phyloP scores from a whole-genome alignment of 1,284 basidiomycete species.

The Ustilago curta region DNA sequence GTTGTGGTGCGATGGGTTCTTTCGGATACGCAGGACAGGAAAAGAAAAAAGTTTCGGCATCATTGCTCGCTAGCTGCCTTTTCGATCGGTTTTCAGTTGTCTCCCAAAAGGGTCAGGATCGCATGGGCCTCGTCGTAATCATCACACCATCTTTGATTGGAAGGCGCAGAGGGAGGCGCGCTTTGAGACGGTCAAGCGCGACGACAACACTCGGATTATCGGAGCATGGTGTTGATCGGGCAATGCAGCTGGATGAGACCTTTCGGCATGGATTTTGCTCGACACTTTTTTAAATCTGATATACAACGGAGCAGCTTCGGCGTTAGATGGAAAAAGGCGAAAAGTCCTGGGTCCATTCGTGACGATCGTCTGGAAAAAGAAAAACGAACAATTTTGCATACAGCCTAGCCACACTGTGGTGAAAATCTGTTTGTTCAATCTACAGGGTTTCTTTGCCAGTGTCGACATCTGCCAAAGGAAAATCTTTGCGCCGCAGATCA shows the following conservation, averaged over 20 bases:
- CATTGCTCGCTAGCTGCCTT: too few species aligned
- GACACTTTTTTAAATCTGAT: background rate
- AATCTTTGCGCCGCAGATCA: background rate
- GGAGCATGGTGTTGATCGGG: constrained; percentile 17
- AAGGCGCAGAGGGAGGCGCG: too few species aligned
- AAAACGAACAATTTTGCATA: background rate
- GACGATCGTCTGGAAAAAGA: background rate
- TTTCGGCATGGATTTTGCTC: background rate
- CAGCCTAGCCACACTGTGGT: background rate
- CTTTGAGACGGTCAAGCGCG: constrained; percentile 1
- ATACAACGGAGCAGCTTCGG: constrained; percentile 3
- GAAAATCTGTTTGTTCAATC: constrained; percentile 2
- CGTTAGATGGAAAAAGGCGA: background rate
- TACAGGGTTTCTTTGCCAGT: too few species aligned
- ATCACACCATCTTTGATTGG: too few species aligned
- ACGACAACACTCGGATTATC: background rate
- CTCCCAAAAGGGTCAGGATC: too few species aligned
- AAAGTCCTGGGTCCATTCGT: constrained; percentile 6
- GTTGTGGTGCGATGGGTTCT: too few species aligned
- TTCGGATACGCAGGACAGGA: too few species aligned
- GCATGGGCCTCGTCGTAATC: too few species aligned
- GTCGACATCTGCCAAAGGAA: too few species aligned
- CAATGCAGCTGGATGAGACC: constrained; percentile 32
- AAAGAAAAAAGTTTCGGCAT: too few species aligned
- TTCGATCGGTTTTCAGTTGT: too few species aligned